Evolutionary conservation across 225 moss, liverwort and hornwort genomes (phyloP).

Genomic region (Marchantia paleacea): DNA sequence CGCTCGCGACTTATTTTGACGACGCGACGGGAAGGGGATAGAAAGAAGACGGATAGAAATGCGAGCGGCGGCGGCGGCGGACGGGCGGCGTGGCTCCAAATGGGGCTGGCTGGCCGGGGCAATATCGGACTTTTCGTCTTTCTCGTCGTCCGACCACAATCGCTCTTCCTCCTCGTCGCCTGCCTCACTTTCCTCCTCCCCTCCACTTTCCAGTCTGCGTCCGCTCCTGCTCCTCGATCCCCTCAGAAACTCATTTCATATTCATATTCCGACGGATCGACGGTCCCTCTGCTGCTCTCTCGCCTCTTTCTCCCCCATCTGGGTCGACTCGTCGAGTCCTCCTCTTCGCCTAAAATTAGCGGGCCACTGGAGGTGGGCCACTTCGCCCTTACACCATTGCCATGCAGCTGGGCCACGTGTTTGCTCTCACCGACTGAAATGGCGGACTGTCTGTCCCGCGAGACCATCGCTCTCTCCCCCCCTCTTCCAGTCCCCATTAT

Average conservation of each 20-base stretch:
- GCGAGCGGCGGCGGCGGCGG: slow-evolving; percentile 13
- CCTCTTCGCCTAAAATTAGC: background rate
- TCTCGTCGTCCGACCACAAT: background rate
- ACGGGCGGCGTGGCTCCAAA: slow-evolving; percentile 17
- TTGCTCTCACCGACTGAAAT: background rate
- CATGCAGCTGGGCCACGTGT: slow-evolving; percentile 8
- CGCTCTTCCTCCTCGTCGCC: background rate
- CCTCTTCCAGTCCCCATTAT: background rate
- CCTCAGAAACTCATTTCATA: background rate
- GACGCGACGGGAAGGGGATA: background rate
- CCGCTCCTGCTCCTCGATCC: background rate
- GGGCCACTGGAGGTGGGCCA: background rate
- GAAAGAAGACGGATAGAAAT: background rate
- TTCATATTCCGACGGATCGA: background rate
- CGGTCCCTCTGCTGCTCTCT: no score
- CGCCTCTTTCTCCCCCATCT: background rate
- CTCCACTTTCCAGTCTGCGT: no score
- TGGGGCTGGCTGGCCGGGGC: background rate
- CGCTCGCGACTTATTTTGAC: background rate
- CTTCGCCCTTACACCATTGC: background rate
- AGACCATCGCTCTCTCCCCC: background rate
- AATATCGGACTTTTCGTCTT: background rate
- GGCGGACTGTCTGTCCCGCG: no score
- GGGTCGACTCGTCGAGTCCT: background rate
- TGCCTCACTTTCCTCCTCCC: no score